Evolutionary conservation across 345 rosid genomes (phyloP).

Genomic region (Nephelium lappaceum): DNA sequence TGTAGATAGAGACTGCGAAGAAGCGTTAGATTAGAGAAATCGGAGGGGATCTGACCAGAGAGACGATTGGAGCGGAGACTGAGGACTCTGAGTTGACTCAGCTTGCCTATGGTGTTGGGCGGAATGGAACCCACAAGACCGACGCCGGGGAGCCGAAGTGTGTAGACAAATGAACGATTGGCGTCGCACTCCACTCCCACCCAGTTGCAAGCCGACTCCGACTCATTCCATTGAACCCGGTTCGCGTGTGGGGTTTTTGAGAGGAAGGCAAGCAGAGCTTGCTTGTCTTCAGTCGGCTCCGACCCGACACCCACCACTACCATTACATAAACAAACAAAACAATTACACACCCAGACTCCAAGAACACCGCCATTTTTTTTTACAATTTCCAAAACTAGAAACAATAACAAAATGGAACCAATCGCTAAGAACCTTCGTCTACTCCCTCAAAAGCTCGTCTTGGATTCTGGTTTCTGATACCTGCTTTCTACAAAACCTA

Average conservation of each 20-base stretch:
- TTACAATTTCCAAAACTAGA: background rate
- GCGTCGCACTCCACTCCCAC: constrained; percentile 77
- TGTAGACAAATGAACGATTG: constrained; percentile 48
- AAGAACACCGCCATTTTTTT: constrained; percentile 38
- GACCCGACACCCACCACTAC: constrained; percentile 41
- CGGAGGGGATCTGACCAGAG: constrained; percentile 78
- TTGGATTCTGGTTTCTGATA: constrained; percentile 4
- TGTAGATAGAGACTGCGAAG: constrained; percentile 83
- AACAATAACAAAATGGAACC: background rate
- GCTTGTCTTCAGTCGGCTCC: constrained; percentile 76
- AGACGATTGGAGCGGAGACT: constrained; percentile 89
- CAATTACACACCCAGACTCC: constrained; percentile 4
- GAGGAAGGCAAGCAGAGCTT: constrained; percentile 78
- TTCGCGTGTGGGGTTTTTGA: constrained; percentile 56
- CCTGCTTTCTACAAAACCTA: constrained; percentile 21
- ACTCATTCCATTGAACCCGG: constrained; percentile 78
- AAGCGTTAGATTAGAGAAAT: constrained; percentile 70
- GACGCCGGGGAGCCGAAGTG: constrained; percentile 83
- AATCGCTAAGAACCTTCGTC: background rate
- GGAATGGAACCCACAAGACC: constrained; percentile 85
- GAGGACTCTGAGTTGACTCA: constrained; percentile 75
- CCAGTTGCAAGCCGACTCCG: constrained; percentile 81
- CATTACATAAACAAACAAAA: constrained; percentile 30
- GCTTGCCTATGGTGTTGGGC: constrained; percentile 60
- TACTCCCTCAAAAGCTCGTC: constrained; percentile 18